Evolutionary conservation across 129 eudicot genomes (phyloP).

Genomic region (Mikania micrantha): DNA sequence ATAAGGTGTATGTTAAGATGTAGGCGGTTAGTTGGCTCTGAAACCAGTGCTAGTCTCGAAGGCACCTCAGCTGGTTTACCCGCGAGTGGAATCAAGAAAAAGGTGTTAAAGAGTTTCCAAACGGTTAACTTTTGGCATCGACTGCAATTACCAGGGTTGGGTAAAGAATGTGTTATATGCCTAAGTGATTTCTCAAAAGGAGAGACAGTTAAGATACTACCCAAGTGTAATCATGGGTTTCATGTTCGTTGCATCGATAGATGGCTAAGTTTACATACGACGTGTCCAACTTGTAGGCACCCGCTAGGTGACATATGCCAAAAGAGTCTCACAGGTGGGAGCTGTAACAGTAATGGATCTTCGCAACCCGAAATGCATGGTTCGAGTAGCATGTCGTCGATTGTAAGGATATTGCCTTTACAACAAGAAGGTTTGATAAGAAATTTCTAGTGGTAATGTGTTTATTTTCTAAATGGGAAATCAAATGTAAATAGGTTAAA

Average conservation of each 20-base stretch:
- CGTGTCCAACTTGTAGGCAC: slow-evolving; percentile 90
- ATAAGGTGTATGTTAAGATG: slow-evolving; percentile 66
- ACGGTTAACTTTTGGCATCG: slow-evolving; percentile 42
- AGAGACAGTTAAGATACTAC: slow-evolving; percentile 52
- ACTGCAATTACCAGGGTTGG: slow-evolving; percentile 53
- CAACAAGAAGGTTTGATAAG: slow-evolving; percentile 57
- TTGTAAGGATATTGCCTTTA: slow-evolving; percentile 49
- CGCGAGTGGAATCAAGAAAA: slow-evolving; percentile 60
- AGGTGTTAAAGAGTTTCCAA: slow-evolving; percentile 65
- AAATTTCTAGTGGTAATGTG: slow-evolving; percentile 22
- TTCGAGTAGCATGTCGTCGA: slow-evolving; percentile 13
- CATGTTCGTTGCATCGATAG: slow-evolving; percentile 76
- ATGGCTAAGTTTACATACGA: slow-evolving; percentile 76
- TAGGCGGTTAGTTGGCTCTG: slow-evolving; percentile 29
- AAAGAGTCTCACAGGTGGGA: slow-evolving; percentile 39
- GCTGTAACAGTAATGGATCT: slow-evolving; percentile 3
- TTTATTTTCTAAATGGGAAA: neutral
- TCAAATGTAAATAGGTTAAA: slow-evolving; percentile 3
- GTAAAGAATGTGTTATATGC: slow-evolving; percentile 72
- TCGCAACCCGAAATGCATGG: slow-evolving; percentile 13
- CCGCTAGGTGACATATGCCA: slow-evolving; percentile 64
- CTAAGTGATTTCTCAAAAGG: slow-evolving; percentile 60
- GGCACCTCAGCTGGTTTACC: slow-evolving; percentile 25
- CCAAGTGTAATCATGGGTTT: slow-evolving; percentile 84
- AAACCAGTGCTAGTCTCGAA: slow-evolving; percentile 3